Evolutionary conservation across 768 basidiomycete genomes (phyloP).

Genomic region (Pleurotus citrinopileatus): DNA sequence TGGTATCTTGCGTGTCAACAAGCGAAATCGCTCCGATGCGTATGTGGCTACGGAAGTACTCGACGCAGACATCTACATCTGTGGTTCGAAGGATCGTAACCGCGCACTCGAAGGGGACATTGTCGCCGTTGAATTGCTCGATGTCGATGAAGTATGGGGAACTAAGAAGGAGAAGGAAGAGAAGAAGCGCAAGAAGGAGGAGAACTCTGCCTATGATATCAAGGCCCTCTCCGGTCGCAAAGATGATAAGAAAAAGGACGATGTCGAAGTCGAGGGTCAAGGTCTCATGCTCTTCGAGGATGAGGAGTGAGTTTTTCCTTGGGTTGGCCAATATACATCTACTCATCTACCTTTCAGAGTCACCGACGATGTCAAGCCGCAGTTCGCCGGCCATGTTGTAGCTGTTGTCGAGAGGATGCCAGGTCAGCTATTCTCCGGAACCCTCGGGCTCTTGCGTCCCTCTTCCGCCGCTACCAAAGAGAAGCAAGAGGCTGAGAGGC

Average conservation of each 20-base stretch:
- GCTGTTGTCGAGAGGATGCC: conserved; percentile 99
- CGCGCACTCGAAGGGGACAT: conserved; percentile 98
- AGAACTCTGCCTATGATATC: conserved; percentile 92
- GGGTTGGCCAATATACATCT: conserved; percentile 11
- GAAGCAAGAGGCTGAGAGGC: conserved; percentile 96
- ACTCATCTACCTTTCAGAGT: conserved; percentile 48
- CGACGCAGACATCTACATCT: conserved; percentile 98
- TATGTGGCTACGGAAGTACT: conserved; percentile 98
- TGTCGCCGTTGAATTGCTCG: conserved; percentile 94
- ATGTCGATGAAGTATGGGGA: conserved; percentile 97
- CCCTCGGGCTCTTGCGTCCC: conserved; percentile 90
- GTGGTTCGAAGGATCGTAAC: conserved; percentile 98
- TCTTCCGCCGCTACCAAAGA: conserved; percentile 98
- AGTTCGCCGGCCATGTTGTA: conserved; percentile 98
- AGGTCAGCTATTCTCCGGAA: conserved; percentile 97
- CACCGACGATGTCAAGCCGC: conserved; percentile 96
- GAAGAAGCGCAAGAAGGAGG: conserved; percentile 99
- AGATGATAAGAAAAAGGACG: conserved; percentile 99
- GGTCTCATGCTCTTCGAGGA: conserved; percentile 96
- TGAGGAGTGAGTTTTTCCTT: conserved; percentile 66
- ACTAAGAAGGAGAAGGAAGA: conserved; percentile 99
- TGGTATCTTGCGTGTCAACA: conserved; percentile 95
- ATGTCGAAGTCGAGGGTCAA: conserved; percentile 99
- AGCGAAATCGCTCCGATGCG: conserved; percentile 96
- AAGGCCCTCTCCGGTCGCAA: conserved; percentile 74